Evolutionary conservation across 768 basidiomycete genomes (phyloP).

Genomic region (Tylopilus vinaceipallidus): DNA sequence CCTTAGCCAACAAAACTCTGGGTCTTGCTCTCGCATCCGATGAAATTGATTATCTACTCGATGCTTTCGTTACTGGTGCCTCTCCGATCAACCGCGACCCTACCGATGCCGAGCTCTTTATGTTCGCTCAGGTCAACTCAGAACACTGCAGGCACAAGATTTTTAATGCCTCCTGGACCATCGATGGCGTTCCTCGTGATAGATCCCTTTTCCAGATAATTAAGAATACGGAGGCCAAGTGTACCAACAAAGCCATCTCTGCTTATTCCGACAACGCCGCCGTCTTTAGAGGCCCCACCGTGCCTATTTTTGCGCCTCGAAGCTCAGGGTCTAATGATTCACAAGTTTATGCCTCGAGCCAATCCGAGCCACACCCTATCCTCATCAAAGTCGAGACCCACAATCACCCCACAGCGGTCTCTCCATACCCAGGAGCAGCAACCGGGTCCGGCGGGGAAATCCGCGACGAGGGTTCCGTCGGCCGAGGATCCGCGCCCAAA

Average conservation of each 20-base stretch:
- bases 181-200: constrained; percentile 66
- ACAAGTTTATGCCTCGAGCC: constrained; percentile 52
- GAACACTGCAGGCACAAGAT: constrained; percentile 99
- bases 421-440: constrained; percentile 97
- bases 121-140: constrained; percentile 99
- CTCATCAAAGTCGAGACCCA: constrained; percentile 98
- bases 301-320: constrained; percentile 71
- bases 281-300: constrained; percentile 70
- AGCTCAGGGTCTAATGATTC: constrained; percentile 16
- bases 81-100: constrained; percentile 76
- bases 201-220: constrained; percentile 95
- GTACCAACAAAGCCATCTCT: constrained; percentile 78
- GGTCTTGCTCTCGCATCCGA: constrained; percentile 89
- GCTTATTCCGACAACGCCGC: constrained; percentile 99
- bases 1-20: constrained; percentile 74
- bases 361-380: constrained; percentile 76
- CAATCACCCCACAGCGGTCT: constrained; percentile 98
- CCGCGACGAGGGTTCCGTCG: constrained; percentile 95
- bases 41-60: constrained; percentile 90
- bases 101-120: constrained; percentile 97
- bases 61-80: constrained; percentile 77
- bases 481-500: constrained; percentile 93
- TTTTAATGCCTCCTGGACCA: constrained; percentile 96
- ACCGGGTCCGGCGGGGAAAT: constrained; percentile 99
- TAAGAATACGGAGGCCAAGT: constrained; percentile 86